phyloP scores from a whole-genome alignment of 2,329 filamentous ascomycete genomes.

The Cladosporium sp. region DNA sequence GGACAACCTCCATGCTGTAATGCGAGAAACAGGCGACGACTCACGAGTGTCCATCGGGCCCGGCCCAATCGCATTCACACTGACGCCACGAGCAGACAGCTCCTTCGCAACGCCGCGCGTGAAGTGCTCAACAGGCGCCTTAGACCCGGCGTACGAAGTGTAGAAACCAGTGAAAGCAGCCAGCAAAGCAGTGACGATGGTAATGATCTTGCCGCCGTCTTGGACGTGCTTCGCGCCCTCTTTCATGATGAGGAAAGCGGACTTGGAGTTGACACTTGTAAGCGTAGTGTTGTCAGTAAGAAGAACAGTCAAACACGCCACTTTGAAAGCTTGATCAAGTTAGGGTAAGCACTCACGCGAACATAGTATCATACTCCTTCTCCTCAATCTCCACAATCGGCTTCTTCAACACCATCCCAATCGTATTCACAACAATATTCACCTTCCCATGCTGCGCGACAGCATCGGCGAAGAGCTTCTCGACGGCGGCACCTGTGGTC shows the following conservation, averaged over 20 bases:
- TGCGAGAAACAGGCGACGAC: neutral
- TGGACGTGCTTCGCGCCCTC: conserved; percentile 13
- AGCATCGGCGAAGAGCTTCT: conserved; percentile 38
- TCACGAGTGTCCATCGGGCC: conserved; percentile 16
- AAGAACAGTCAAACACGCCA: too few relatives aligned
- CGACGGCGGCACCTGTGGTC: conserved; percentile 38
- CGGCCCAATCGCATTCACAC: conserved; percentile 16
- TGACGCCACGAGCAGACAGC: conserved; percentile 6
- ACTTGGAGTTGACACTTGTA: conserved; percentile 15
- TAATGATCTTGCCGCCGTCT: conserved; percentile 17
- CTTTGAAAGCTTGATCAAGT: too few relatives aligned
- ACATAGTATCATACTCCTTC: conserved; percentile 46
- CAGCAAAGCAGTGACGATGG: conserved; percentile 14
- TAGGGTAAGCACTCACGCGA: conserved; percentile 30
- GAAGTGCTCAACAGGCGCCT: conserved; percentile 18
- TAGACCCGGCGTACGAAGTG: conserved; percentile 14
- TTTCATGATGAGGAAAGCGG: conserved; percentile 17
- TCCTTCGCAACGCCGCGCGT: conserved; percentile 16
- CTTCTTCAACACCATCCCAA: conserved; percentile 48
- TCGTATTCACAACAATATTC: conserved; percentile 47
- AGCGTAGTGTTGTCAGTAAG: too few relatives aligned
- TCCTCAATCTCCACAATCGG: conserved; percentile 42
- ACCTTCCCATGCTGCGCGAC: conserved; percentile 40
- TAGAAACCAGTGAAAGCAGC: conserved; percentile 16
- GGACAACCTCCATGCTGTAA: too few relatives aligned